Conservation (phyloP, 2,329 filamentous ascomycete species). For the Penicillium sp. region DNA sequence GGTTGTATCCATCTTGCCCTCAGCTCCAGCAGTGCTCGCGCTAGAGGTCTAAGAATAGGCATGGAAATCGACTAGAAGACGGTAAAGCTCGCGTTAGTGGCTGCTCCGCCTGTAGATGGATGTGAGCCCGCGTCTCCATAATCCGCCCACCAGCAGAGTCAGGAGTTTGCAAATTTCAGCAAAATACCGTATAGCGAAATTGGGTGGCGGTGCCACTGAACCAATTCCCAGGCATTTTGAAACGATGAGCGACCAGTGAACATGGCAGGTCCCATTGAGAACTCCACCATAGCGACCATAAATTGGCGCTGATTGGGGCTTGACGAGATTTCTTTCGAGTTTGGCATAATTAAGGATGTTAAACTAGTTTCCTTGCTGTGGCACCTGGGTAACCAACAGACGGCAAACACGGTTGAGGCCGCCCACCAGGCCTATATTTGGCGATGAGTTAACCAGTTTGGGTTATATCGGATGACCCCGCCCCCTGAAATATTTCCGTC, state of each 20-base stretch:
- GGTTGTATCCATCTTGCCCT: neutral
- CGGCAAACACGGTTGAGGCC: conserved; percentile 24
- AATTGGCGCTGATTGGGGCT: conserved; percentile 2
- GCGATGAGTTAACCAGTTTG: conserved; percentile 15
- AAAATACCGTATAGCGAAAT: conserved; percentile 7
- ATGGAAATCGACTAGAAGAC: conserved; percentile 18
- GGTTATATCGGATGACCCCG: conserved; percentile 22
- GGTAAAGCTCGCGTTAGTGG: neutral
- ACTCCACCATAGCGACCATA: neutral
- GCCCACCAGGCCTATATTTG: conserved; percentile 28
- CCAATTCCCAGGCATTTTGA: conserved; percentile 6
- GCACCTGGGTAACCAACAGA: conserved; percentile 24
- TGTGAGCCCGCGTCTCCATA: neutral
- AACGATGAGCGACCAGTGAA: conserved; percentile 14
- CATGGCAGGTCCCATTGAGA: neutral
- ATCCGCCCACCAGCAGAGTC: neutral
- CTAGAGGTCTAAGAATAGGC: conserved; percentile 22
- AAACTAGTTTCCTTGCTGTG: conserved; percentile 20
- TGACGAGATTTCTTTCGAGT: conserved; percentile 4
- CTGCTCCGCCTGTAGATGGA: conserved; percentile 10
- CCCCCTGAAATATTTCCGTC: conserved; percentile 25
- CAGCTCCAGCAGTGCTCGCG: neutral
- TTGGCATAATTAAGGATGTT: conserved; percentile 27
- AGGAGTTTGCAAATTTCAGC: conserved; percentile 3
- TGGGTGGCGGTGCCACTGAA: conserved; percentile 13